These are phyloP conservation scores for Collybiopsis luxurians DNA, from an alignment of 768 basidiomycete species.

Conservation along the genomic window DNA sequence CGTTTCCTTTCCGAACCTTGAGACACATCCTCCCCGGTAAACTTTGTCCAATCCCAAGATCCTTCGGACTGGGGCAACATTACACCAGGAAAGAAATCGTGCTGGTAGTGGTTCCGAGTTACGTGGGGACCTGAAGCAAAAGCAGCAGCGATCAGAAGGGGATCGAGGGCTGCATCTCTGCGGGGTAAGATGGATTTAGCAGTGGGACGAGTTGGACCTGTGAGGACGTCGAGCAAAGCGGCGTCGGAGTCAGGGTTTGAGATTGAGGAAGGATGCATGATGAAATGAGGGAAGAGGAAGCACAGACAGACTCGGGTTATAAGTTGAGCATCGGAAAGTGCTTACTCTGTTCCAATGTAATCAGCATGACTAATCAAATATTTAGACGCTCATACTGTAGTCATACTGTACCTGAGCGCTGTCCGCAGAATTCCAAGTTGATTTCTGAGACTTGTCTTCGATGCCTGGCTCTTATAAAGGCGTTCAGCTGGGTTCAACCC, in stretches of 20 bases:
- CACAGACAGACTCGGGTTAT: background rate
- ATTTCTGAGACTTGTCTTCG: too few species aligned
- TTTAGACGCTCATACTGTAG: too few species aligned
- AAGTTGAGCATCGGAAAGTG: too few species aligned
- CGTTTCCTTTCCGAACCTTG: constrained; percentile 40
- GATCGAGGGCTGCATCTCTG: constrained; percentile 74
- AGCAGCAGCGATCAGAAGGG: constrained; percentile 75
- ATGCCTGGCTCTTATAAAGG: too few species aligned
- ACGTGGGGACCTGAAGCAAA: constrained; percentile 72
- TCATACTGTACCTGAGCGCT: too few species aligned
- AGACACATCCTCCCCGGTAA: constrained; percentile 39
- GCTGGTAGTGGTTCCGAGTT: constrained; percentile 84
- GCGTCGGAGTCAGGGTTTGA: constrained; percentile 41
- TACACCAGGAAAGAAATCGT: constrained; percentile 69
- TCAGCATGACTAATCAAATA: too few species aligned
- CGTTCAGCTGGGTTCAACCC: too few species aligned
- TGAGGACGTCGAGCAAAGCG: constrained; percentile 64
- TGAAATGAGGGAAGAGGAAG: background rate
- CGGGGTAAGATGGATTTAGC: constrained; percentile 45
- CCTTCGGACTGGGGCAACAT: constrained; percentile 50
- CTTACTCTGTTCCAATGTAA: too few species aligned
- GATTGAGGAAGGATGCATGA: background rate
- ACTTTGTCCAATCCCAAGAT: constrained; percentile 59
- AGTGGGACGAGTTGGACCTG: constrained; percentile 44
- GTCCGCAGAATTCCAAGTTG: too few species aligned